A percentile compares a stretch with the other conserved stretches of the same genome.
Evolutionary conservation across 306 rosid species (phyloP).

Genomic region (Corylus heterophylla): DNA sequence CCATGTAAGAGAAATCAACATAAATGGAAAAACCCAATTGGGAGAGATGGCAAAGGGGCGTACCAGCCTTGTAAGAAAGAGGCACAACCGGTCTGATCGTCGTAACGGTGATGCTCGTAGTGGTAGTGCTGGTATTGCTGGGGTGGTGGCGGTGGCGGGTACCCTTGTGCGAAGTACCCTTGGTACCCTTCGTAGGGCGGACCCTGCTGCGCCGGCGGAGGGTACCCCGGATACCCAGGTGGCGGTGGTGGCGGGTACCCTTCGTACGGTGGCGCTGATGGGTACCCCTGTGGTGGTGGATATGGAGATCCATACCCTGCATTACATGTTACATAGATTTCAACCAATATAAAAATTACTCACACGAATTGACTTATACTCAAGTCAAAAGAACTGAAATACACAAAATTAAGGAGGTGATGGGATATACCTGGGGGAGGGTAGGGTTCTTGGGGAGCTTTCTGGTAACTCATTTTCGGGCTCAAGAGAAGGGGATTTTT

Average conservation of each 20-base stretch:
- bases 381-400: too few species aligned
- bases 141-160: constrained; percentile 56
- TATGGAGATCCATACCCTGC: constrained; percentile 46
- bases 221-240: constrained; percentile 39
- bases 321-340: background rate
- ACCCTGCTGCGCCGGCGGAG: constrained; percentile 41
- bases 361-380: background rate
- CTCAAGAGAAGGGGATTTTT: background rate
- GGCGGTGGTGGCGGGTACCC: constrained; percentile 49
- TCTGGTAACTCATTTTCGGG: constrained; percentile 55
- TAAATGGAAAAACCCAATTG: background rate
- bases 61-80: constrained; percentile 79
- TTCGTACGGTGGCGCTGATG: constrained; percentile 49
- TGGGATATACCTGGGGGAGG: constrained; percentile 46
- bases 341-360: background rate
- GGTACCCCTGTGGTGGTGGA: constrained; percentile 46
- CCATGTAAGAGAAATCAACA: background rate
- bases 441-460: constrained; percentile 46
- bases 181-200: constrained; percentile 73
- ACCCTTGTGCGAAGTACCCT: constrained; percentile 65
- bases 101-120: constrained; percentile 46
- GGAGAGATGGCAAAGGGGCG: background rate
- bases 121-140: constrained; percentile 43
- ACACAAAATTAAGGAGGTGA: background rate
- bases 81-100: constrained; percentile 33